Evolutionary conservation across 1,284 basidiomycete species (phyloP).

Genomic region (Schizopora paradoxa): DNA sequence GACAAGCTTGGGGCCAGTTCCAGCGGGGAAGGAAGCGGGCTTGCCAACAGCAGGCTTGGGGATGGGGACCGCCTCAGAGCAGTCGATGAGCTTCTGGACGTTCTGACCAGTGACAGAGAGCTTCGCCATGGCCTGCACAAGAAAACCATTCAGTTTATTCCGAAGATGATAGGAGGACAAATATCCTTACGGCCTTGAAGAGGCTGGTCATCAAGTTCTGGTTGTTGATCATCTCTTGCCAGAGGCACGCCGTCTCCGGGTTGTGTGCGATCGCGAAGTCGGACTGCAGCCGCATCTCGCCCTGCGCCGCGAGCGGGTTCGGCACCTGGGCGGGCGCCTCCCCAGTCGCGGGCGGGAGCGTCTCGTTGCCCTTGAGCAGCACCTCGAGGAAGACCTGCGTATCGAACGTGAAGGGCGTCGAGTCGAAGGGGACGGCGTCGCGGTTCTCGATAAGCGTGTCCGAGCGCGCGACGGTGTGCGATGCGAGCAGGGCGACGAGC

Average conservation of each 20-base stretch:
- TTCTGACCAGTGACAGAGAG: constrained; percentile 30
- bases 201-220: constrained; percentile 15
- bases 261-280: constrained; percentile 18
- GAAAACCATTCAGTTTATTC: constrained; percentile 17
- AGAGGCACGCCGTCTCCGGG: constrained; percentile 19
- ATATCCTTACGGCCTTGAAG: constrained; percentile 7
- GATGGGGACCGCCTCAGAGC: constrained; percentile 17
- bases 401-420: constrained; percentile 34
- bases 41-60: constrained; percentile 13
- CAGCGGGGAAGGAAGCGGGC: constrained; percentile 17
- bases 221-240: constrained; percentile 21
- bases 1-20: constrained; percentile 10
- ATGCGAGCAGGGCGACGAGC: constrained; percentile 38
- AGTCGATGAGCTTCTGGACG: constrained; percentile 18
- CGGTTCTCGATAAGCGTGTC: constrained; percentile 28
- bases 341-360: constrained; percentile 13
- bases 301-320: constrained; percentile 10
- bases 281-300: constrained; percentile 17
- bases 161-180: neutral
- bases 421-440: constrained; percentile 34
- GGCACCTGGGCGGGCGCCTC: constrained; percentile 11
- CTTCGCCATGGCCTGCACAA: constrained; percentile 26
- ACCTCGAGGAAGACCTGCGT: constrained; percentile 38
- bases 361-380: constrained; percentile 26
- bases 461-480: constrained; percentile 34